phyloP scores from a whole-genome alignment of 1,139 yeast species.

The Diutina scorzettiae region DNA sequence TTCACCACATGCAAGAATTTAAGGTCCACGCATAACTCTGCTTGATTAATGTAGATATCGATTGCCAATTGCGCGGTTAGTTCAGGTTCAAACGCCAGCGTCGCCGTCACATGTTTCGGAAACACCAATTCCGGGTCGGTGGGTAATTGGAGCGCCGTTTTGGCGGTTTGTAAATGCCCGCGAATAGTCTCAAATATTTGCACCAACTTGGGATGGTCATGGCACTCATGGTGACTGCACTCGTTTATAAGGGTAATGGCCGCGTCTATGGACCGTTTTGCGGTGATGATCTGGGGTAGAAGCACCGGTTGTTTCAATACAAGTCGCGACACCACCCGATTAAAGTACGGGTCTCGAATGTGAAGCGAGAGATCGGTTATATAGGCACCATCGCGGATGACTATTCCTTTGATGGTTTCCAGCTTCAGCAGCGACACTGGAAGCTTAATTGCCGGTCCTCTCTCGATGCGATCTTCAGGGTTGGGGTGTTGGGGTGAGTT shows the following conservation, averaged over 20 bases:
- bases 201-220: constrained; percentile 12
- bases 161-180: constrained; percentile 21
- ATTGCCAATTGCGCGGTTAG: constrained; percentile 21
- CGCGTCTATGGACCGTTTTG: constrained; percentile 21
- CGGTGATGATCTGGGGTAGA: constrained; percentile 22
- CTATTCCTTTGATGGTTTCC: constrained; percentile 30
- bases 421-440: constrained; percentile 28
- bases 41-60: constrained; percentile 32
- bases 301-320: constrained; percentile 19
- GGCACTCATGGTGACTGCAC: neutral
- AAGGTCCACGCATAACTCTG: constrained; percentile 33
- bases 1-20: constrained; percentile 25
- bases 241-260: constrained; percentile 17
- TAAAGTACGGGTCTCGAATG: constrained; percentile 22
- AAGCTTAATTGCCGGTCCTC: constrained; percentile 29
- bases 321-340: constrained; percentile 18
- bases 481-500: constrained; percentile 31
- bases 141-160: constrained; percentile 28
- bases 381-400: constrained; percentile 30
- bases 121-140: constrained; percentile 31
- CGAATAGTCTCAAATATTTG: constrained; percentile 17
- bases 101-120: constrained; percentile 22
- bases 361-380: constrained; percentile 20
- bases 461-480: constrained; percentile 15
- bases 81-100: constrained; percentile 21